Percentiles rank a stretch among this genome's conserved stretches.
Conservation (phyloP, 2,329 filamentous ascomycete species). For the Cladophialophora chaetospira region DNA sequence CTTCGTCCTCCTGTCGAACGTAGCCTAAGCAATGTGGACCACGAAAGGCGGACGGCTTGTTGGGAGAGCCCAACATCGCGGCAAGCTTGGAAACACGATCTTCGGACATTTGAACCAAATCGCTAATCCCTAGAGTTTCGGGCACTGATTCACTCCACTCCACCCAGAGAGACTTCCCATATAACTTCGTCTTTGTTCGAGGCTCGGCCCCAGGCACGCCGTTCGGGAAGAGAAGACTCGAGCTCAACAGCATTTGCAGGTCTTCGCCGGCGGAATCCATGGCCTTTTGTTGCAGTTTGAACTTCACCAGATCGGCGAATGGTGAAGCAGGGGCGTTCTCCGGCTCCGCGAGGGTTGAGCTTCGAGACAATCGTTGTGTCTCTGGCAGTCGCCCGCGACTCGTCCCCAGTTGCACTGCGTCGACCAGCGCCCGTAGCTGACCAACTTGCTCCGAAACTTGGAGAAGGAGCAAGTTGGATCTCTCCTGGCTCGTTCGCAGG, state of each 20-base stretch:
- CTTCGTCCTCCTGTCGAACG: constrained; percentile 47
- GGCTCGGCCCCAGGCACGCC: no score
- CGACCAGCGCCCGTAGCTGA: not conserved
- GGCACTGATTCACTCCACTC: not conserved
- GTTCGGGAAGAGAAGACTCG: no score
- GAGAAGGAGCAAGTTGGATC: constrained; percentile 4
- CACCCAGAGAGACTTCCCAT: no score
- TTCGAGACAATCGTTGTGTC: no score
- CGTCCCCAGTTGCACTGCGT: not conserved
- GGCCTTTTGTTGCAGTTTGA: no score
- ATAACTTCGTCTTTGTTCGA: not conserved
- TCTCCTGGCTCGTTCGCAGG: not conserved
- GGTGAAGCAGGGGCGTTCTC: not conserved
- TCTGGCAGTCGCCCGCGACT: no score
- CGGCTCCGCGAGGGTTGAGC: no score
- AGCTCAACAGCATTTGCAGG: no score
- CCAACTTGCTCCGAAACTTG: constrained; percentile 2
- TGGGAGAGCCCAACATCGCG: constrained; percentile 50
- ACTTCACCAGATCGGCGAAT: no score
- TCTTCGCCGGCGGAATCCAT: no score
- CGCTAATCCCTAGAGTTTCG: not conserved
- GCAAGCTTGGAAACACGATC: constrained; percentile 48
- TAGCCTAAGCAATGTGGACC: constrained; percentile 56
- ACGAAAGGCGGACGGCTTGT: constrained; percentile 54
- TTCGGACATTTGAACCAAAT: not conserved